Evolutionary conservation across 495 filamentous ascomycete species (phyloP), one percentile per base, ranked within the genome.

Genomic region (Ascodesmis nigricans): DNA sequence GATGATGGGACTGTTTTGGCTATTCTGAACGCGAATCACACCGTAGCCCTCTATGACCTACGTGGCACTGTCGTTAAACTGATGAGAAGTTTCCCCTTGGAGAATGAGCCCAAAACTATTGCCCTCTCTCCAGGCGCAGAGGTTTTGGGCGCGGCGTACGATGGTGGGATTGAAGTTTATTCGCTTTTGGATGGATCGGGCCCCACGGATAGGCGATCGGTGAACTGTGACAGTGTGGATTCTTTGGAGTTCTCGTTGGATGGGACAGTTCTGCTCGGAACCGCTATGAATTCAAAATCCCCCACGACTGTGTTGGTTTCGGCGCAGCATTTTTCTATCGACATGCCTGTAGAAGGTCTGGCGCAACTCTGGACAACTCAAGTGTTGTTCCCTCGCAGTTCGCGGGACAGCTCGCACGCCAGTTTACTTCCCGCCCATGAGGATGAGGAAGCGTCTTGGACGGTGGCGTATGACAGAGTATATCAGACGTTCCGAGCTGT

Each of bases 281-380:
- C 81, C 5, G 78, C 74, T 3, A 55, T 68, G 13, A 67, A 72
- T 35, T 60, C 61, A 19, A 58, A 59, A 9, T 65, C 66, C 25
- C 70, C 69, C 14, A 72, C 68, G 41, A 76, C 80, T 0, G 77
- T 87, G 9, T 67, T 79, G 37, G 62, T 90, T 10, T 77, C 75
- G 0, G 78, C 78, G 4, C 79, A 80, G 6, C 83, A 81, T 47
- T 79, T 79, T 46, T 65, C 69, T 37, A 66, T 63, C 10, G 61
- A 63, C 29, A 50, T 68, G 37, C 67, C 68, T 6, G 54, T 55
- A 16, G 73, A 78, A 39, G 61, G 71, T 35, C 64, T 84, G 24
- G 76, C 73, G 46, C 71, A 71, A 4, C 61, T 84, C 47, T 90
- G 79, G 79, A 90, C 79, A 27, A 82, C 78, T 1, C 81, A 83